Percentiles rank a stretch among this genome's conserved stretches.
phyloP scores from a whole-genome alignment of 164 flowering plant species.

The Annona cherimola region DNA sequence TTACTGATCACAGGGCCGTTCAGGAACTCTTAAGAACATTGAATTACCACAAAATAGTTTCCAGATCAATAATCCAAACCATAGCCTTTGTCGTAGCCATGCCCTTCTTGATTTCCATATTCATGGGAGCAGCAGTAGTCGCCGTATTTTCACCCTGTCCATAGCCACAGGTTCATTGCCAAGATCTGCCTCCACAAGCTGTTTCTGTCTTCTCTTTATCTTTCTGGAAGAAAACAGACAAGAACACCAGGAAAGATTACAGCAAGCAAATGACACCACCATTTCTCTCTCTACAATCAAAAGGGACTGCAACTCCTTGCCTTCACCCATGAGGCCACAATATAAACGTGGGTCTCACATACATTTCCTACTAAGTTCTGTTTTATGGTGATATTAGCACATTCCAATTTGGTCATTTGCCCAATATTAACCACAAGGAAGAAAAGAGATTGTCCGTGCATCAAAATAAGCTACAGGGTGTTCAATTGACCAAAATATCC shows the following conservation, averaged over 20 bases:
- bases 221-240: neutral
- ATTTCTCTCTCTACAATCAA: neutral
- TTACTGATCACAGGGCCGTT: neutral
- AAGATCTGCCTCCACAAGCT: constrained; percentile 11
- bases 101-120: constrained; percentile 14
- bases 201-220: constrained; percentile 11
- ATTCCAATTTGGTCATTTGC: too few relatives aligned
- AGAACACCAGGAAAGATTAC: neutral
- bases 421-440: too few relatives aligned
- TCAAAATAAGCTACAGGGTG: too few relatives aligned
- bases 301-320: too few relatives aligned
- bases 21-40: neutral
- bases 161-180: constrained; percentile 1
- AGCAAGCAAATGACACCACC: neutral
- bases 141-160: constrained; percentile 1
- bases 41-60: neutral
- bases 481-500: too few relatives aligned
- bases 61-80: constrained; percentile 6
- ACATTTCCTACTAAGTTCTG: neutral
- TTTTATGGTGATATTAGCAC: neutral
- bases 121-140: constrained; percentile 1
- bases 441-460: too few relatives aligned
- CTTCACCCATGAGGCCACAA: neutral
- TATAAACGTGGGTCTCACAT: neutral
- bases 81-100: constrained; percentile 16